These are phyloP conservation scores for Torulaspora maleeae DNA, from an alignment of 805 yeast species.

Conservation along the genomic window DNA sequence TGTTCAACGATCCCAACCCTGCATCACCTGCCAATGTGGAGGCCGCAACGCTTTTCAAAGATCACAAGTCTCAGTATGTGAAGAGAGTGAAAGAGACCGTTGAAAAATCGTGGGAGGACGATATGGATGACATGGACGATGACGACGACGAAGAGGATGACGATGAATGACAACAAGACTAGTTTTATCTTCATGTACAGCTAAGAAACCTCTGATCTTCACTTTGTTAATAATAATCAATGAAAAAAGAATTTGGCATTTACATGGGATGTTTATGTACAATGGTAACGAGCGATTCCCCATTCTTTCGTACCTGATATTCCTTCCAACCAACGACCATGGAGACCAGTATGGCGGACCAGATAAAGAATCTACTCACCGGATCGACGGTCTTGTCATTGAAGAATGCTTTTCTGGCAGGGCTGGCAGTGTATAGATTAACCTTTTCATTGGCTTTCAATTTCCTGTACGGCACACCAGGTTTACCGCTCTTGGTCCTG, in stretches of 20 bases:
- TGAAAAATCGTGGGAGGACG: conserved; percentile 90
- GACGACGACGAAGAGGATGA: conserved; percentile 38
- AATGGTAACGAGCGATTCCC: conserved; percentile 33
- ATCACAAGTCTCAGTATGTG: conserved; percentile 87
- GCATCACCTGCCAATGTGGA: conserved; percentile 97
- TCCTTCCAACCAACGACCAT: conserved; percentile 54
- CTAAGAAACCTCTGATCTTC: conserved; percentile 1
- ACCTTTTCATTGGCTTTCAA: conserved; percentile 13
- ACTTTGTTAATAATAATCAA: not conserved
- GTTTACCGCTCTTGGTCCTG: conserved; percentile 6
- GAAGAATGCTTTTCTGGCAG: conserved; percentile 23
- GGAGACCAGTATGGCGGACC: conserved; percentile 44
- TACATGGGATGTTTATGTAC: conserved; percentile 3
- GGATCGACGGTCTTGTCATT: conserved; percentile 46
- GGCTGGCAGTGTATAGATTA: conserved; percentile 17
- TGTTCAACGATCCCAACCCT: conserved; percentile 93
- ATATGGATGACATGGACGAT: conserved; percentile 43
- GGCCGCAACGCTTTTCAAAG: conserved; percentile 92
- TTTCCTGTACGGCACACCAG: conserved; percentile 27
- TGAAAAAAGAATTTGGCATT: conserved; percentile 4
- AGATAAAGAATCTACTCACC: conserved; percentile 49
- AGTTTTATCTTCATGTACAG: conserved; percentile 9
- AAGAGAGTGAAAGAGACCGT: conserved; percentile 93
- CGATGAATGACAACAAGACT: conserved; percentile 19
- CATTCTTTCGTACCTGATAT: conserved; percentile 43